These are phyloP conservation scores for Peltaster fructicola DNA, from an alignment of 2,329 filamentous ascomycete genomes.

Conservation along the genomic window DNA sequence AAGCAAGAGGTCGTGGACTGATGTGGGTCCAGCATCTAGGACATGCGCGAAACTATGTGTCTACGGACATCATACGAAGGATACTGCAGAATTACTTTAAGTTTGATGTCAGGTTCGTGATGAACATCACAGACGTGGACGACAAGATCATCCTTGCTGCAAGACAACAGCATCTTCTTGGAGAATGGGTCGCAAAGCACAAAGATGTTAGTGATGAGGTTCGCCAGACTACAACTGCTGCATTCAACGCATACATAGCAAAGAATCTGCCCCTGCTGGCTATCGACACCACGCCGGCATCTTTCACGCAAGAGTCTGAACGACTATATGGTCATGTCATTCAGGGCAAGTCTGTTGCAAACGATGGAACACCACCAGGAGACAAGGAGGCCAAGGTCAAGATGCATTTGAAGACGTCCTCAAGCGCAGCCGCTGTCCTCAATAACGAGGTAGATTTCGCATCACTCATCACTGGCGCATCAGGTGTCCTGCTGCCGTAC, in stretches of 20 bases:
- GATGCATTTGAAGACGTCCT: slow-evolving; percentile 60
- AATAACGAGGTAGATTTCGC: slow-evolving; percentile 14
- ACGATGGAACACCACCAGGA: slow-evolving; percentile 36
- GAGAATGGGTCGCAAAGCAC: slow-evolving; percentile 43
- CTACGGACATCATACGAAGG: slow-evolving; percentile 71
- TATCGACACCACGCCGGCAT: slow-evolving; percentile 25
- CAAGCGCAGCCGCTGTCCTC: slow-evolving; percentile 36
- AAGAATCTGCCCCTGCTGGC: slow-evolving; percentile 46
- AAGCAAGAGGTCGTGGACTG: not conserved
- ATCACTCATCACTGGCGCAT: slow-evolving; percentile 38
- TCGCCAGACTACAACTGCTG: slow-evolving; percentile 30
- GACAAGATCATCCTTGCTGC: slow-evolving; percentile 44
- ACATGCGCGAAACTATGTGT: slow-evolving; percentile 80
- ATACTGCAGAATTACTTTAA: slow-evolving; percentile 71
- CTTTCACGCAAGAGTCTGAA: slow-evolving; percentile 30
- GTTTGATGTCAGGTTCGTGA: slow-evolving; percentile 70
- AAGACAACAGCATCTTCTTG: slow-evolving; percentile 62
- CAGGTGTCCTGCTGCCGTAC: slow-evolving; percentile 63
- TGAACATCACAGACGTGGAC: slow-evolving; percentile 80
- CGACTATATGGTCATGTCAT: slow-evolving; percentile 37
- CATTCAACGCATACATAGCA: slow-evolving; percentile 41
- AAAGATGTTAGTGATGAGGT: slow-evolving; percentile 28
- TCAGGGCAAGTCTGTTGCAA: slow-evolving; percentile 36
- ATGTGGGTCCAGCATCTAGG: slow-evolving; percentile 40
- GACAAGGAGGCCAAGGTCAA: slow-evolving; percentile 76